Evolutionary conservation across 768 basidiomycete species (phyloP), one percentile per base, ranked within the genome.

Genomic region (Mycena sanguinolenta): DNA sequence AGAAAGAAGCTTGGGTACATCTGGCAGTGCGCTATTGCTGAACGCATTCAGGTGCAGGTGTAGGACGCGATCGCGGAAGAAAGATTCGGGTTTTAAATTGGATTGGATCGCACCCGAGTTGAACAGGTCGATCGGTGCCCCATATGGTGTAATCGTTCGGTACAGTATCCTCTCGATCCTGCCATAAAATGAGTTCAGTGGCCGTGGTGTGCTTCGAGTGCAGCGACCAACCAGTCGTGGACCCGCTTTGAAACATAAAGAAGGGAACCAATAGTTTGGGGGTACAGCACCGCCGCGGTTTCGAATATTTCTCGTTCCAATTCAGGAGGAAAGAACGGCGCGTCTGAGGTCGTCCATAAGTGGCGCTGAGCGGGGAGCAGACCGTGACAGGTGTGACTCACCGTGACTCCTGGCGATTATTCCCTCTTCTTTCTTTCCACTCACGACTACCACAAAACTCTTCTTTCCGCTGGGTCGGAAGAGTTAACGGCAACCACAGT

Each of bases 291-390:
- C 4, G 53, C 63, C 3, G 53, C 28, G 12, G 19, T 30, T 23
- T 42, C 38, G 21, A 64, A 55, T 42, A 64, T 55, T 21, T 64
- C 63, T 6, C 38, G 36, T 39, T 64, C 63, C 25, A 64, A 16
- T 16, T 64, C 63, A 6, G 14, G 61, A 3, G 63, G 63, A 13
- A 55, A 54, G 49, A n/a, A 17, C 5, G 49, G 25, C 4, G 49
- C 19, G 17, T 7, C 8, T n/a, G n/a, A n/a, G 39, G 39, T 39
- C 9, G 39, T 39, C 6, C 4, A 34, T 10, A 34, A 34, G n/a
- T n/a, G n/a, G n/a, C n/a, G n/a, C n/a, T n/a, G 6, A 34, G 32
- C 4, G 32, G 32, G n/a, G n/a, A n/a, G 32, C n/a, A n/a, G n/a
- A n/a, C n/a, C 32, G 32, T 34, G 32, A 34, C 32, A 5, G 10